These are phyloP conservation scores for Ampelomyces quisqualis DNA, from an alignment of 2,329 filamentous ascomycete genomes.

Conservation along the genomic window DNA sequence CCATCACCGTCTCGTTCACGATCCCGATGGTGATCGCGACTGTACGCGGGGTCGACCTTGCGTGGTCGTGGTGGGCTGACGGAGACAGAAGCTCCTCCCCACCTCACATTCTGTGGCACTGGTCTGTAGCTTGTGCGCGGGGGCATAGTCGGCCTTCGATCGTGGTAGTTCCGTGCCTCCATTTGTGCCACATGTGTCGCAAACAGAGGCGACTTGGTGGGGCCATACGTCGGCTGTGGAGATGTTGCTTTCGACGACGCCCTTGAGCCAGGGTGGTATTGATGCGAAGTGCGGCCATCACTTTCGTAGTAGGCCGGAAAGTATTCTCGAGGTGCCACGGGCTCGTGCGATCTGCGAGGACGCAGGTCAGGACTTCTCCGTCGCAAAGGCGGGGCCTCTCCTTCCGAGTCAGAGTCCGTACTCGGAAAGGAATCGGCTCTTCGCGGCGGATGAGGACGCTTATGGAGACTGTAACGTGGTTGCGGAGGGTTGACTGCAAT, in stretches of 20 bases:
- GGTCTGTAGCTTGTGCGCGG: conserved; percentile 29
- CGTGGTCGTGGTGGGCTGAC: conserved; percentile 25
- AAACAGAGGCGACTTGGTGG: conserved; percentile 50
- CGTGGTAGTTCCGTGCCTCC: conserved; percentile 38
- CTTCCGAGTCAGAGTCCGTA: conserved; percentile 37
- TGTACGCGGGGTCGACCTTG: conserved; percentile 25
- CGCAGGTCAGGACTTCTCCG: conserved; percentile 37
- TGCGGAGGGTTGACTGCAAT: conserved; percentile 25
- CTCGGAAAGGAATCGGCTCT: conserved; percentile 40
- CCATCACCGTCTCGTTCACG: conserved; percentile 14
- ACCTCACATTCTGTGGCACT: conserved; percentile 26
- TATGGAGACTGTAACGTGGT: conserved; percentile 28
- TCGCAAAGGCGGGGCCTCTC: conserved; percentile 27
- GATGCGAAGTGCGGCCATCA: conserved; percentile 32
- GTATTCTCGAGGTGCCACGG: conserved; percentile 43
- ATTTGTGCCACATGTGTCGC: conserved; percentile 49
- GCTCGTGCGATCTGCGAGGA: conserved; percentile 48
- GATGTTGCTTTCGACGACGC: conserved; percentile 20
- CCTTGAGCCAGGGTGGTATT: conserved; percentile 19
- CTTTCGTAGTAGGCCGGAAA: conserved; percentile 39
- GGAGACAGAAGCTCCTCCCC: conserved; percentile 18
- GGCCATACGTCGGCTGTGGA: conserved; percentile 44
- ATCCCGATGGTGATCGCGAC: conserved; percentile 20
- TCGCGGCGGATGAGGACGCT: conserved; percentile 34
- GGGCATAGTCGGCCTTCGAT: conserved; percentile 30